phyloP scores from a whole-genome alignment of 2,329 filamentous ascomycete species.

The Colletotrichum simmondsii region DNA sequence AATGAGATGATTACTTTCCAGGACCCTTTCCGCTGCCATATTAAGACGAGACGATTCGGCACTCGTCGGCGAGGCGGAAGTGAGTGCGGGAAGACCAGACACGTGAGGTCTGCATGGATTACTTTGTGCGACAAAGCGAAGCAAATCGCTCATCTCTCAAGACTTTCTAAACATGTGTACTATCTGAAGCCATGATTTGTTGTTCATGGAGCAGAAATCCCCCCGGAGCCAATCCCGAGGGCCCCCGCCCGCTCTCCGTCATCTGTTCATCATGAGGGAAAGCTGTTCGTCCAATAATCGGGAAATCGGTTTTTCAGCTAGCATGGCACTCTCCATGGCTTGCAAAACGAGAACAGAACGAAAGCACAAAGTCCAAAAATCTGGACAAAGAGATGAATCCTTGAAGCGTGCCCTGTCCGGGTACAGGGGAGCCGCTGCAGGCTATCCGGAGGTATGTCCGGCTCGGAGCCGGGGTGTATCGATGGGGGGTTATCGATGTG shows the following conservation, averaged over 20 bases:
- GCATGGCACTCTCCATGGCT: background rate
- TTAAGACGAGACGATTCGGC: background rate
- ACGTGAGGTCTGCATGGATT: background rate
- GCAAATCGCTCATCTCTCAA: background rate
- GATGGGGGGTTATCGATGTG: background rate
- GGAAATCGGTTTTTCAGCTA: background rate
- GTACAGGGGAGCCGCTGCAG: slow-evolving; percentile 14
- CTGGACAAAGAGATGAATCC: slow-evolving; percentile 13
- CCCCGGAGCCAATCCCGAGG: background rate
- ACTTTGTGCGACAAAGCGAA: background rate
- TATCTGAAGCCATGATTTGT: background rate
- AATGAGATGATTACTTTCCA: background rate
- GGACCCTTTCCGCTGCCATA: background rate
- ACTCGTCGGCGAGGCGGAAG: background rate
- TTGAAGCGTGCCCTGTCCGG: background rate
- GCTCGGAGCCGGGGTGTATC: slow-evolving; percentile 15
- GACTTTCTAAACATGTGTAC: too few relatives aligned
- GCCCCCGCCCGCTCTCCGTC: background rate
- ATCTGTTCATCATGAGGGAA: background rate
- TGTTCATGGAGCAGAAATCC: background rate
- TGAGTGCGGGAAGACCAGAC: background rate
- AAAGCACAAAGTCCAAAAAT: background rate
- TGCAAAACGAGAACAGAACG: background rate
- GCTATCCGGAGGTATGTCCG: slow-evolving; percentile 21
- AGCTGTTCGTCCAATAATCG: background rate